A percentile compares a stretch with the other conserved stretches of the same genome.
These are phyloP conservation scores for Xylaria flabelliformis DNA, from an alignment of 495 filamentous ascomycete genomes.

Conservation along the genomic window DNA sequence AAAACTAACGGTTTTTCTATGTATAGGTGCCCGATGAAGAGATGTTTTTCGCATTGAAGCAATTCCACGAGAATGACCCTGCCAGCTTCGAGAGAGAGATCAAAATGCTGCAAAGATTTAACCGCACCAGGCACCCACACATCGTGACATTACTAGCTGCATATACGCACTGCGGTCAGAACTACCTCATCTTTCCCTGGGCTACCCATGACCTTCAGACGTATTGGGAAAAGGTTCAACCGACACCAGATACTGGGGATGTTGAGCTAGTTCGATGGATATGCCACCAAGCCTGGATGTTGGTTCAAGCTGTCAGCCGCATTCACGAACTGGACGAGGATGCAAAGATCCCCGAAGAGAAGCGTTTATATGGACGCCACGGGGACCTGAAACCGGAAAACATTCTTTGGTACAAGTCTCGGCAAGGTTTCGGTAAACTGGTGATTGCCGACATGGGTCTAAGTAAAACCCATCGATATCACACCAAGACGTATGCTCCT, in stretches of 20 bases:
- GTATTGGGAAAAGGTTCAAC: conserved; percentile 27
- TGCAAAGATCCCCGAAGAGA: neutral
- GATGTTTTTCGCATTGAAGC: conserved; percentile 11
- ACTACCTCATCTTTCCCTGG: conserved; percentile 38
- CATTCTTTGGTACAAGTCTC: conserved; percentile 31
- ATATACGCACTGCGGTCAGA: conserved; percentile 26
- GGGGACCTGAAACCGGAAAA: conserved; percentile 42
- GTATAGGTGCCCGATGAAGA: neutral
- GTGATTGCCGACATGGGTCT: conserved; percentile 10
- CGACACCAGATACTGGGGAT: neutral
- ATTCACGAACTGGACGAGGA: neutral
- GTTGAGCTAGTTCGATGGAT: conserved; percentile 25
- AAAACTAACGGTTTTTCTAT: neutral
- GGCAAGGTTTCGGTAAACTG: neutral
- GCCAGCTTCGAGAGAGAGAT: conserved; percentile 28
- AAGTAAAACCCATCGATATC: neutral
- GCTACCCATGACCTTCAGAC: conserved; percentile 32
- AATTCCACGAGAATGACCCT: neutral
- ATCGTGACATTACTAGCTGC: conserved; percentile 38
- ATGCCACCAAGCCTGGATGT: conserved; percentile 18
- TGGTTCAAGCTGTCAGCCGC: conserved; percentile 11
- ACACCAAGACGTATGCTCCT: neutral
- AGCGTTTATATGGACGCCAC: conserved; percentile 26
- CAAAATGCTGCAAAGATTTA: conserved; percentile 36
- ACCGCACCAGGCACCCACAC: conserved; percentile 32